Base-by-base conservation (phyloP, 495 filamentous ascomycete species). In the Trichoderma asperelloides region DNA sequence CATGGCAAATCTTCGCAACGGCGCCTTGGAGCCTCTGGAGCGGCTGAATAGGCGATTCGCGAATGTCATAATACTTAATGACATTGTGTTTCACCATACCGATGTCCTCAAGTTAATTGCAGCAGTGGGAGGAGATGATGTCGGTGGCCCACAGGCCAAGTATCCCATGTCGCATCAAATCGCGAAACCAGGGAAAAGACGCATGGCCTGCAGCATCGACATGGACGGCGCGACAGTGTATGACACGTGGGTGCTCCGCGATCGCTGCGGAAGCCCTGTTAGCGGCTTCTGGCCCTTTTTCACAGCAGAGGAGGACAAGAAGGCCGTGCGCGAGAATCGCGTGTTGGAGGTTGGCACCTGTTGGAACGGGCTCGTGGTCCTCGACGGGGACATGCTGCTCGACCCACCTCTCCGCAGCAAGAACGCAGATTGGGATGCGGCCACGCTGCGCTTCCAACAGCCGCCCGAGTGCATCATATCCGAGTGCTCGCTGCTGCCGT, bases 211-310 rank as follows among this genome's bases (percentile, higher is more conserved):
- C 55, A 60, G 55, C 55, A 30, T 60, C 23, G 55, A 60, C 55
- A 60, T 60, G 55, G 55, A 60, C 55, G 55, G 55, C 55, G 55
- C 55, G n/a, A 60, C 55, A 11, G 11, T 60, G 55, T 60, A 60
- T 25, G 55, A 60, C 27, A 60, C 55, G 13, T 60, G 55, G 55
- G 55, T 60, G 55, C 55, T 60, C 23, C 55, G 55, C 16, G 55
- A 60, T 30, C 55, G 55, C 23, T 60, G 55, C 23, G 55, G 55
- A 21, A 30, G 55, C 9, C 13, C 27, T 5, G 55, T 21, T 12
- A 60, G 55, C 23, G 55, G 55, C 25, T 60, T 60, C 11, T 60
- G 55, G 55, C 55, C 55, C 55, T 60, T 60, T 21, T 60, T 60
- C 55, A 21, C 55, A 12, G 27, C 55, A 12, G 55, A 60, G 55